These are phyloP conservation scores for Mycena filopes DNA, from an alignment of 768 basidiomycete genomes.

Conservation along the genomic window DNA sequence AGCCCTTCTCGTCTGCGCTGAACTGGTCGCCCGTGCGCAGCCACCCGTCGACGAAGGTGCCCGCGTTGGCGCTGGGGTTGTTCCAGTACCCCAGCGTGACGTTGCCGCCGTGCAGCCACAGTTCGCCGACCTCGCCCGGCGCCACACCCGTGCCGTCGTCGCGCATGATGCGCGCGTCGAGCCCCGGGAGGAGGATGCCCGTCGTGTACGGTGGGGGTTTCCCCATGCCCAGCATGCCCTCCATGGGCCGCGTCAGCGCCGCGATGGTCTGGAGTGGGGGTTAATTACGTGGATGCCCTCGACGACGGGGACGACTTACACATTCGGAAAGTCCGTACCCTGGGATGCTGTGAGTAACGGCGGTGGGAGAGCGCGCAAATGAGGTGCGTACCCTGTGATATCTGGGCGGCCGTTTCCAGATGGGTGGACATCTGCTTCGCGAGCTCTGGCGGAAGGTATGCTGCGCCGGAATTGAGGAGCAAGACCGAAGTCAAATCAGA, in stretches of 20 bases:
- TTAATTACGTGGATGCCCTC: not conserved
- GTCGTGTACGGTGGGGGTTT: slow-evolving; percentile 37
- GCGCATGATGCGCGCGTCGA: slow-evolving; percentile 70
- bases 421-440: slow-evolving; percentile 51
- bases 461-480: slow-evolving; percentile 63
- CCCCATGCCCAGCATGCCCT: slow-evolving; percentile 52
- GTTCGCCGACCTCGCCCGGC: slow-evolving; percentile 71
- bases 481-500: slow-evolving; percentile 65
- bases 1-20: slow-evolving; percentile 65
- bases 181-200: slow-evolving; percentile 70
- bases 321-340: slow-evolving; percentile 81
- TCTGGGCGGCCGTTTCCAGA: slow-evolving; percentile 44
- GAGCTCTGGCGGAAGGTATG: slow-evolving; percentile 72
- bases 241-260: slow-evolving; percentile 53
- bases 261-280: slow-evolving; percentile 61
- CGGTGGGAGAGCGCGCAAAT: not conserved
- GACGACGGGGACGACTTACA: slow-evolving; percentile 49
- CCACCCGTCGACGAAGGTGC: slow-evolving; percentile 81
- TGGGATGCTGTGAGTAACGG: slow-evolving; percentile 35
- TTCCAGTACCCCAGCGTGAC: slow-evolving; percentile 78
- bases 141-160: slow-evolving; percentile 68
- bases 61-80: slow-evolving; percentile 71
- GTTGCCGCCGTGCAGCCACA: slow-evolving; percentile 66
- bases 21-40: slow-evolving; percentile 80
- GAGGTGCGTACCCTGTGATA: slow-evolving; percentile 57